phyloP scores from a whole-genome alignment of 2,329 filamentous ascomycete species.

The Penicillium sp. region DNA sequence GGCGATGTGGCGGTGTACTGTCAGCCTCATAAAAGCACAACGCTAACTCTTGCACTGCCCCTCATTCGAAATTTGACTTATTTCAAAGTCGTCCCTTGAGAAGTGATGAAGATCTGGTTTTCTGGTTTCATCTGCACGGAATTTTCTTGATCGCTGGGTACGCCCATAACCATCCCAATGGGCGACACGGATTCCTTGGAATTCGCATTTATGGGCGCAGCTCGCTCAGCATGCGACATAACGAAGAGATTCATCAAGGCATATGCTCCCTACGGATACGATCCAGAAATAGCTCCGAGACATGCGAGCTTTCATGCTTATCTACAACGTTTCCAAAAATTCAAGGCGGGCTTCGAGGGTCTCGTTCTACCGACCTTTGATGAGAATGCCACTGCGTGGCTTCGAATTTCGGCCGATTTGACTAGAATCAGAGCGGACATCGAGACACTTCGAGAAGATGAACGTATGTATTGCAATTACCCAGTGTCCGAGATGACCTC shows the following conservation, averaged over 20 bases:
- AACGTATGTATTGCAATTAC: too few relatives aligned
- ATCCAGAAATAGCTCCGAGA: too few relatives aligned
- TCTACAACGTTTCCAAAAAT: not conserved
- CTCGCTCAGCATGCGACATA: not conserved
- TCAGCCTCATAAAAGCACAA: not conserved
- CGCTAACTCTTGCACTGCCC: not conserved
- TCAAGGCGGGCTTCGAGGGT: not conserved
- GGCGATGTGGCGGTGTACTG: not conserved
- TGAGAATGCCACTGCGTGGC: too few relatives aligned
- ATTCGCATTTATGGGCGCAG: not conserved
- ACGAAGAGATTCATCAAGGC: not conserved
- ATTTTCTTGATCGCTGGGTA: not conserved
- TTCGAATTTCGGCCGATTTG: too few relatives aligned
- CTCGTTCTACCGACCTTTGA: not conserved
- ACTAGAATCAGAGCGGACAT: too few relatives aligned
- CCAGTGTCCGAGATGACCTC: too few relatives aligned
- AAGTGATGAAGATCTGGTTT: not conserved
- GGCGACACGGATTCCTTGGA: not conserved
- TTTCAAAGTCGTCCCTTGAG: not conserved
- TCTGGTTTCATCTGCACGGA: not conserved
- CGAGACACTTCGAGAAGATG: too few relatives aligned
- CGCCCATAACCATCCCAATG: not conserved
- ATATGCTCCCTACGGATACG: too few relatives aligned
- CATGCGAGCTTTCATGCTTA: too few relatives aligned
- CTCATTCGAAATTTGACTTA: not conserved